phyloP scores from a whole-genome alignment of 169 alveolate species.

The Cryptosporidium ryanae region DNA sequence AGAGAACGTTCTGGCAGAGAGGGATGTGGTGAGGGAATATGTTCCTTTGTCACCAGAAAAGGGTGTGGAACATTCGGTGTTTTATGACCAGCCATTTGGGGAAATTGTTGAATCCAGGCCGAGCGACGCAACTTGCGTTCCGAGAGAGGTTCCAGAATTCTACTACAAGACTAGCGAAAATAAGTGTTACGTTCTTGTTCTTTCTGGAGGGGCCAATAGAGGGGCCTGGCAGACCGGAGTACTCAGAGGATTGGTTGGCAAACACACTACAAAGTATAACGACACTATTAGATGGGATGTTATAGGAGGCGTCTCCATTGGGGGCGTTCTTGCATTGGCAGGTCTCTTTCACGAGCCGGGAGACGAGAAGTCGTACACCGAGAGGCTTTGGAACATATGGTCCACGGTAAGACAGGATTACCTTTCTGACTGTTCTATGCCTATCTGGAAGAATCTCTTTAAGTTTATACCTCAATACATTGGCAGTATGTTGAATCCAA shows the following conservation, averaged over 20 bases:
- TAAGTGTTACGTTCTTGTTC: conserved; percentile 54
- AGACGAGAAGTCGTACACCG: conserved; percentile 34
- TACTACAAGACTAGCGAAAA: conserved; percentile 33
- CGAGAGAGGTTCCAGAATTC: conserved; percentile 22
- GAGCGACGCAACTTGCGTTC: background rate
- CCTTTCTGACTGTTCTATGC: conserved; percentile 67
- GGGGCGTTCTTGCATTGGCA: conserved; percentile 68
- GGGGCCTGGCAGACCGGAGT: conserved; percentile 76
- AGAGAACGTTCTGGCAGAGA: conserved; percentile 12
- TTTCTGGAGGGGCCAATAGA: conserved; percentile 74
- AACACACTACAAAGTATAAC: conserved; percentile 43
- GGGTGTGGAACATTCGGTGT: background rate
- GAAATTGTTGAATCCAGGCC: background rate
- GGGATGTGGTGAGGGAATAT: background rate
- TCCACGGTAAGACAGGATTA: conserved; percentile 58
- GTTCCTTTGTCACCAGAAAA: too few species aligned
- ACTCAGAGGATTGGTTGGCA: conserved; percentile 55
- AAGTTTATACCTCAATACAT: conserved; percentile 51
- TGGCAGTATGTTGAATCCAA: conserved; percentile 27
- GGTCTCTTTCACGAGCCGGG: conserved; percentile 72
- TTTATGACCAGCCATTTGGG: background rate
- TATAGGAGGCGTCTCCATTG: conserved; percentile 66
- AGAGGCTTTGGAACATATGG: conserved; percentile 57
- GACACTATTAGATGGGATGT: conserved; percentile 69
- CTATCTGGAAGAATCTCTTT: conserved; percentile 56